Percentiles rank a stretch among this genome's conserved stretches.
Evolutionary conservation across 768 basidiomycete species (phyloP).

Genomic region (Pulveroboletus sp.): DNA sequence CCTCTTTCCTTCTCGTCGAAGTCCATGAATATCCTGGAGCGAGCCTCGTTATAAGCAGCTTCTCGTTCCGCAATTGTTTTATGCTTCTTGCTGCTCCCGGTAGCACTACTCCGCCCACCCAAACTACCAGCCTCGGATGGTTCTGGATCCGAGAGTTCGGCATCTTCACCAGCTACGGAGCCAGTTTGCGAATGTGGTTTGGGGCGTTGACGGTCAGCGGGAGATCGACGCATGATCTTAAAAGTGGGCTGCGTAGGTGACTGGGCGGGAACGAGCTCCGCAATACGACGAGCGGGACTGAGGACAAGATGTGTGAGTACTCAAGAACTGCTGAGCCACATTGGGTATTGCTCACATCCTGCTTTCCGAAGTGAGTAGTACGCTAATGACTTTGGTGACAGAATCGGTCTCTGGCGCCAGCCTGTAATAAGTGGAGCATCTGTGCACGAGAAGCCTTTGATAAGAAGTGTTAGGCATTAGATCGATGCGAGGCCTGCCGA

Average conservation of each 20-base stretch:
- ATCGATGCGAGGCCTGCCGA: conserved; percentile 55
- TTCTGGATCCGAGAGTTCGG: conserved; percentile 71
- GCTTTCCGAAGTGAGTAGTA: conserved; percentile 58
- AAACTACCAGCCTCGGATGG: conserved; percentile 78
- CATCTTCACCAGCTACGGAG: conserved; percentile 71
- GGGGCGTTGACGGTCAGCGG: conserved; percentile 48
- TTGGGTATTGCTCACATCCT: conserved; percentile 55
- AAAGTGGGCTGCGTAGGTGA: conserved; percentile 67
- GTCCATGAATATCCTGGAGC: conserved; percentile 80
- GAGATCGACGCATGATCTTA: conserved; percentile 78
- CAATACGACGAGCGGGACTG: conserved; percentile 67
- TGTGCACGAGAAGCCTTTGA: conserved; percentile 80
- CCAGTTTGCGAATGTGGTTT: conserved; percentile 66
- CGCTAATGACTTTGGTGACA: conserved; percentile 55
- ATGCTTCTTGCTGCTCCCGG: conserved; percentile 59
- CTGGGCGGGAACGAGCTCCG: conserved; percentile 76
- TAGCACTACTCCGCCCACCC: conserved; percentile 62
- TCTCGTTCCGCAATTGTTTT: conserved; percentile 83
- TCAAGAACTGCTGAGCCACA: not conserved
- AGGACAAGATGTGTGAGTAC: conserved; percentile 14
- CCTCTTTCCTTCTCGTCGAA: conserved; percentile 68
- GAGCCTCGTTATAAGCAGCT: conserved; percentile 85
- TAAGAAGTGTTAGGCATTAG: conserved; percentile 70
- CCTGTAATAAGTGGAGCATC: conserved; percentile 78
- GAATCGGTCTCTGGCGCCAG: conserved; percentile 67